Evolutionary conservation across 768 basidiomycete species (phyloP).

Genomic region (Leccinum arenicola): DNA sequence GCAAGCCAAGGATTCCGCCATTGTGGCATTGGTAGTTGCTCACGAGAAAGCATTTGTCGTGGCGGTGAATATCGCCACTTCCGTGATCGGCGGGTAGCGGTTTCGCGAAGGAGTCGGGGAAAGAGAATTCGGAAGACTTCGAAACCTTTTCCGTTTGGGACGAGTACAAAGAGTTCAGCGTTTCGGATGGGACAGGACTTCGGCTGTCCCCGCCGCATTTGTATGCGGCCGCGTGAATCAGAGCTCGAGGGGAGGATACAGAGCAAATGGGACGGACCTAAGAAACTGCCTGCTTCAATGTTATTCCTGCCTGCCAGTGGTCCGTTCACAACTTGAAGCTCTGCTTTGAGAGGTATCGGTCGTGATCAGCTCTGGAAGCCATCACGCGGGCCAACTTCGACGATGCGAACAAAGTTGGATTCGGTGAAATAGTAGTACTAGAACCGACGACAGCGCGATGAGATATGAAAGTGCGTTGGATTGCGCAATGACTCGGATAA

Average conservation of each 20-base stretch:
- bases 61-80: constrained; percentile 87
- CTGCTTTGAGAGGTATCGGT: constrained; percentile 39
- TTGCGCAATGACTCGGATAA: too few relatives aligned
- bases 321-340: constrained; percentile 35
- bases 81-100: constrained; percentile 60
- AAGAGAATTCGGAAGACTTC: constrained; percentile 58
- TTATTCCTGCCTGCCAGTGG: constrained; percentile 19
- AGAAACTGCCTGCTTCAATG: constrained; percentile 87
- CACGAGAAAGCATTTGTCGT: constrained; percentile 84
- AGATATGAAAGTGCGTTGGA: too few relatives aligned
- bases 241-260: not conserved
- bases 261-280: constrained; percentile 46
- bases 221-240: not conserved
- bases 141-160: constrained; percentile 81
- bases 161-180: constrained; percentile 72
- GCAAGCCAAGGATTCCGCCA: too few relatives aligned
- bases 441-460: too few relatives aligned
- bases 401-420: too few relatives aligned
- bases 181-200: constrained; percentile 60
- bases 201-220: constrained; percentile 85
- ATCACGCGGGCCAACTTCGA: too few relatives aligned
- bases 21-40: constrained; percentile 33
- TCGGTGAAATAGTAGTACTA: too few relatives aligned
- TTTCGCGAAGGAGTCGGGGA: constrained; percentile 25
- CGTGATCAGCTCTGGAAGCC: too few relatives aligned